Conservation (phyloP, 495 filamentous ascomycete species). For the Xylaria scruposa region DNA sequence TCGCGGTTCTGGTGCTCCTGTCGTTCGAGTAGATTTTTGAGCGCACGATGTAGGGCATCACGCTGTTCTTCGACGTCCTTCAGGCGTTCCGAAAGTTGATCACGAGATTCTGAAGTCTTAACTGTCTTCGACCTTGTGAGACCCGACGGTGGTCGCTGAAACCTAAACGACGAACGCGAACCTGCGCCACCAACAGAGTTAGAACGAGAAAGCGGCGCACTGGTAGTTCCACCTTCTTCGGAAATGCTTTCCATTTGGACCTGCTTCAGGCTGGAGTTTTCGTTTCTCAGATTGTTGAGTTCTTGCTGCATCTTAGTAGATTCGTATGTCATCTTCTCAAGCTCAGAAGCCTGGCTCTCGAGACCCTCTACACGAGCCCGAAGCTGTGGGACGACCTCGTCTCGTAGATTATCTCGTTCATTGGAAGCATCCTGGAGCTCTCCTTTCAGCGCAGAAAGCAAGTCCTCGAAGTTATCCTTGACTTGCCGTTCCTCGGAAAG, state of each 20-base stretch:
- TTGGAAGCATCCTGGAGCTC: constrained; percentile 84
- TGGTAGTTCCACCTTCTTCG: constrained; percentile 34
- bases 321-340: constrained; percentile 74
- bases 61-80: constrained; percentile 94
- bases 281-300: constrained; percentile 68
- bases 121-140: constrained; percentile 66
- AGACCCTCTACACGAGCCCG: constrained; percentile 76
- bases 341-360: constrained; percentile 70
- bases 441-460: constrained; percentile 79
- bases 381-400: constrained; percentile 81
- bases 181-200: constrained; percentile 50
- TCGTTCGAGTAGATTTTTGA: constrained; percentile 85
- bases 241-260: constrained; percentile 42
- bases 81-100: constrained; percentile 78
- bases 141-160: constrained; percentile 44
- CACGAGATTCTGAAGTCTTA: constrained; percentile 69
- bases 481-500: constrained; percentile 83
- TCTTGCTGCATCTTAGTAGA: constrained; percentile 82
- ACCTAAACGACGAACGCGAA: constrained; percentile 35
- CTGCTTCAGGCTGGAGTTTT: constrained; percentile 61
- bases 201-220: constrained; percentile 47
- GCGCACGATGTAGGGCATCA: constrained; percentile 85
- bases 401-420: constrained; percentile 89
- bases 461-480: constrained; percentile 93
- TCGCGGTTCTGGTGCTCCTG: constrained; percentile 82